phyloP scores from a whole-genome alignment of 148 eudicot species.

The Amaranthus hypochondriacus region DNA sequence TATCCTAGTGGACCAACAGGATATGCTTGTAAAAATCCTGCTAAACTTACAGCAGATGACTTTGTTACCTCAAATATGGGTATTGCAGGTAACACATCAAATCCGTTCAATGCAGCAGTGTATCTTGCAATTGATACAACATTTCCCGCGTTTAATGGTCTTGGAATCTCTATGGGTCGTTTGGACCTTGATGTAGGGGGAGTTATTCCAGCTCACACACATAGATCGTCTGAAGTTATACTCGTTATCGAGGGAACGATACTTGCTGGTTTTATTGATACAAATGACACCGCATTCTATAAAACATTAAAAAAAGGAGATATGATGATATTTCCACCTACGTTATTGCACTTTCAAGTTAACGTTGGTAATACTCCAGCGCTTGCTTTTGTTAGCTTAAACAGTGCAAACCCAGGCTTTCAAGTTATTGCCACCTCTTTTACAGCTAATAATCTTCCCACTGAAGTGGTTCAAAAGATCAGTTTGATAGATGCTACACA shows the following conservation, averaged over 20 bases:
- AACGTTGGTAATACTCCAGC: constrained; percentile 18
- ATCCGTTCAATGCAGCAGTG: neutral
- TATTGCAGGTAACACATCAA: constrained; percentile 1
- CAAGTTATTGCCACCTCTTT: constrained; percentile 3
- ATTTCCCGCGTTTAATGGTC: constrained; percentile 20
- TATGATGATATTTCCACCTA: constrained; percentile 17
- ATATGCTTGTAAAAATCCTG: constrained; percentile 16
- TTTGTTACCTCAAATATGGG: constrained; percentile 13
- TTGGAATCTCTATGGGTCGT: constrained; percentile 22
- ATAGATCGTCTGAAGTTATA: constrained; percentile 18
- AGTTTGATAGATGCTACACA: constrained; percentile 14
- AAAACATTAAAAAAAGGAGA: constrained; percentile 25
- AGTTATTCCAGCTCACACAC: constrained; percentile 11
- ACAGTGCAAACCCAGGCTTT: constrained; percentile 22
- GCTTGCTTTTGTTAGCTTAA: constrained; percentile 19
- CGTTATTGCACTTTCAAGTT: constrained; percentile 19
- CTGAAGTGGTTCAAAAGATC: constrained; percentile 10
- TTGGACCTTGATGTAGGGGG: constrained; percentile 22
- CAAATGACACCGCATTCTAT: constrained; percentile 13
- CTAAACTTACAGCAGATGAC: constrained; percentile 14
- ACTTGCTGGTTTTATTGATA: constrained; percentile 16
- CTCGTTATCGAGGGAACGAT: constrained; percentile 10
- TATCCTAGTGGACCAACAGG: constrained; percentile 16
- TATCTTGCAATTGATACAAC: neutral
- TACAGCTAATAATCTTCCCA: constrained; percentile 2